Evolutionary conservation across 441 rosid species (phyloP).

Genomic region (Manihot esculenta): DNA sequence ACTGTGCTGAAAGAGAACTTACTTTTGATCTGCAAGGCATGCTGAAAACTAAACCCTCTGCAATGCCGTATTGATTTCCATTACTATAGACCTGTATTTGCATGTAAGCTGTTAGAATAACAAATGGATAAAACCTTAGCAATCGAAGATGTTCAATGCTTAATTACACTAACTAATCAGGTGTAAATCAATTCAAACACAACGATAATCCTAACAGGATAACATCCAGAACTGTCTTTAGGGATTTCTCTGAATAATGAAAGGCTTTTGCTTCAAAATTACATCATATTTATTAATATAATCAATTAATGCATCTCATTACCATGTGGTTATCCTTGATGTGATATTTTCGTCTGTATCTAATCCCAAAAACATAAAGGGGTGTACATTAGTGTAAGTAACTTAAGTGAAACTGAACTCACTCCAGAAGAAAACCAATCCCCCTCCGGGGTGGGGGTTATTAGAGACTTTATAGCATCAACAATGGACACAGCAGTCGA

Average conservation of each 20-base stretch:
- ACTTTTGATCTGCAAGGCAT: slow-evolving; percentile 97
- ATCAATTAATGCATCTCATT: background rate
- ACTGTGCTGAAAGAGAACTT: slow-evolving; percentile 9
- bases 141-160: background rate
- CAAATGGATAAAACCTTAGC: background rate
- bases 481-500: slow-evolving; percentile 88
- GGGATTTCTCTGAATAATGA: background rate
- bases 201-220: background rate
- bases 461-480: slow-evolving; percentile 85
- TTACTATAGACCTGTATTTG: slow-evolving; percentile 68
- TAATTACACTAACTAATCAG: background rate
- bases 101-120: slow-evolving; percentile 13
- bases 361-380: too few relatives aligned
- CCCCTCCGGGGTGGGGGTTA: slow-evolving; percentile 89
- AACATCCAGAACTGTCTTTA: background rate
- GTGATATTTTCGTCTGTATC: background rate
- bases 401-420: slow-evolving; percentile 32
- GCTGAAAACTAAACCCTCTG: slow-evolving; percentile 84
- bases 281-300: background rate
- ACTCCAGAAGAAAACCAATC: slow-evolving; percentile 97
- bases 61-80: slow-evolving; percentile 88
- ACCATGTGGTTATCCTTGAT: background rate
- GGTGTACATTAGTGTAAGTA: background rate
- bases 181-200: background rate
- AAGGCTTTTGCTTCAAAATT: slow-evolving; percentile 1